Evolutionary conservation across 352 stramenopile species (phyloP).

Genomic region (Phytophthora pisi): DNA sequence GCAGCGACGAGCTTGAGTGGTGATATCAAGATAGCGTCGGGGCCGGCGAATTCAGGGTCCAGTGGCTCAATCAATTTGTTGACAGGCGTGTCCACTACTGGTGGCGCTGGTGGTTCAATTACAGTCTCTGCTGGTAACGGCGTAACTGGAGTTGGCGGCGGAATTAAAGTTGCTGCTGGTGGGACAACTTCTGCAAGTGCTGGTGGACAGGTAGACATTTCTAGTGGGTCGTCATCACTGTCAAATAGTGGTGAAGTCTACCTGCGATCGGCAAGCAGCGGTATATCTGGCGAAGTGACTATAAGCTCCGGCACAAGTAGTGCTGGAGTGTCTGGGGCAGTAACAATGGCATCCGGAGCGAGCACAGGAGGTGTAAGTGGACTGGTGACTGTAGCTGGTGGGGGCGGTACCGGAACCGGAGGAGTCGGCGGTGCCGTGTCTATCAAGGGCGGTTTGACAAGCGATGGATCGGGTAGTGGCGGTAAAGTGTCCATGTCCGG

Average conservation of each 20-base stretch:
- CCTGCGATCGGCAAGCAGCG: slow-evolving; percentile 26
- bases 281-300: too few species aligned
- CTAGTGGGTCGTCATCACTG: slow-evolving; percentile 30
- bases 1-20: slow-evolving; percentile 32
- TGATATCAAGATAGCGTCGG: slow-evolving; percentile 36
- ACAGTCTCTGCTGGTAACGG: slow-evolving; percentile 29
- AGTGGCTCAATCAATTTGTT: slow-evolving; percentile 32
- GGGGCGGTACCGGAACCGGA: slow-evolving; percentile 27
- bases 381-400: slow-evolving; percentile 39
- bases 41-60: slow-evolving; percentile 25
- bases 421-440: slow-evolving; percentile 35
- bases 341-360: slow-evolving; percentile 42
- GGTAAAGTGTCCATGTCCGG: slow-evolving; percentile 11
- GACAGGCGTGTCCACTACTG: slow-evolving; percentile 25
- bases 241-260: slow-evolving; percentile 42
- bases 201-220: slow-evolving; percentile 41
- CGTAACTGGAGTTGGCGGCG: slow-evolving; percentile 42
- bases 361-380: slow-evolving; percentile 34
- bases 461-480: neutral
- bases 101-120: slow-evolving; percentile 20
- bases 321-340: slow-evolving; percentile 23
- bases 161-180: slow-evolving; percentile 44
- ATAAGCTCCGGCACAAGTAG: slow-evolving; percentile 30
- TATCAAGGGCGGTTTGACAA: slow-evolving; percentile 17
- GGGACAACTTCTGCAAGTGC: slow-evolving; percentile 22